Evolutionary conservation across 2,329 filamentous ascomycete genomes (phyloP), one percentile per base, ranked within the genome.

Genomic region (Mycosphaerella arachidis): DNA sequence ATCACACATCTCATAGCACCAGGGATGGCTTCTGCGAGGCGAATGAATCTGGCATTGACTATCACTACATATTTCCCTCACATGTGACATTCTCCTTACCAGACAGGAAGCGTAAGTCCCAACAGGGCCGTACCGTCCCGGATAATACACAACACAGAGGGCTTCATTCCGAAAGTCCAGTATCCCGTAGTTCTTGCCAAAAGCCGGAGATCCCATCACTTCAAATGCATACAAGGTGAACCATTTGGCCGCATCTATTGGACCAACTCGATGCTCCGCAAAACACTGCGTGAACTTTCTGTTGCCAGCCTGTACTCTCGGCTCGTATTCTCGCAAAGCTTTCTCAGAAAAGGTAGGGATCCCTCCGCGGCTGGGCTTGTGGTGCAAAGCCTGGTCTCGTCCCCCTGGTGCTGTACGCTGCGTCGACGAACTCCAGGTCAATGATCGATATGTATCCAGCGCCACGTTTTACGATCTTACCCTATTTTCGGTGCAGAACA

Each of bases 201-300:
- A 66, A 4, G 65, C 62, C 4, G 80, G 66, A 16, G 70, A 69
- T 6, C 76, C 74, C 74, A 79, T 78, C 18, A 77, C 70, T 62
- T 79, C 78, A 64, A 77, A 80, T 10, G 67, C 71, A 62, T 74
- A 80, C 50, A 75, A 72, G 24, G 72, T 74, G 59, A 77, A 76
- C 66, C 72, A 78, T 48, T 76, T 70, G 1, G 71, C 67, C 24
- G 78, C 67, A 55, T 77, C 69, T 8, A 81, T 59, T 1, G 71
- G 66, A 57, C 66, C 52, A 55, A 70, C 64, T 8, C 55, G 30
- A 7, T 52, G 55, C 43, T 69, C 68, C 0, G 56, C 52, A 27
- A 78, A 51, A 3, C 70, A 66, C 2, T 63, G 48, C 4, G 75
- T 55, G 6, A 78, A 62, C 59, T 71, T 64, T 27, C 74, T 63